Percentiles rank a stretch among this genome's conserved stretches.
These are phyloP conservation scores for Starmerella bombicola DNA, from an alignment of 805 yeast genomes.

Conservation along the genomic window DNA sequence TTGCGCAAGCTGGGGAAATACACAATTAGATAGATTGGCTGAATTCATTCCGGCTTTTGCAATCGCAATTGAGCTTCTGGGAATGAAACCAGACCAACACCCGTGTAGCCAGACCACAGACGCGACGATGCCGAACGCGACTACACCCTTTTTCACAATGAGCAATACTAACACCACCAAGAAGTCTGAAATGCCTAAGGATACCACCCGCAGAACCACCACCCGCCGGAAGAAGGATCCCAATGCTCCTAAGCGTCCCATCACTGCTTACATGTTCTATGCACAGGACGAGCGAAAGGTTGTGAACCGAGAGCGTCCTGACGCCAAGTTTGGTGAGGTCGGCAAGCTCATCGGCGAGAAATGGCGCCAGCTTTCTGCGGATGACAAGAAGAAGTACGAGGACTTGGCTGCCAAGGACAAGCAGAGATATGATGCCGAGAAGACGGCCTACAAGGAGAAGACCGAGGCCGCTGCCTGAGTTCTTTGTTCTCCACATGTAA, in stretches of 20 bases:
- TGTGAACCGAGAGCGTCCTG: constrained; percentile 93
- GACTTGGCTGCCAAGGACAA: constrained; percentile 89
- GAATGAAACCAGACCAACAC: too few relatives aligned
- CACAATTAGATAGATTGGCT: not conserved
- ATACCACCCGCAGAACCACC: constrained; percentile 17
- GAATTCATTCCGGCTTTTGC: not conserved
- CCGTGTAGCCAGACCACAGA: not conserved
- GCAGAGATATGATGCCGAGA: constrained; percentile 93
- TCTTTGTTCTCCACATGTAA: not conserved
- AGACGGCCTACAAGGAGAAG: constrained; percentile 51
- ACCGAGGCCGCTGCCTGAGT: constrained; percentile 17
- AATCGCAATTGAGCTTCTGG: too few relatives aligned
- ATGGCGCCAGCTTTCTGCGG: constrained; percentile 83
- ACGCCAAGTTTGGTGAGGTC: constrained; percentile 83
- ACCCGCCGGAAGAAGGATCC: constrained; percentile 33
- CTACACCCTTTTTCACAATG: too few relatives aligned
- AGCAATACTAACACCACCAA: constrained; percentile 13
- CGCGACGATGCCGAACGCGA: not conserved
- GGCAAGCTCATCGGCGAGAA: constrained; percentile 90
- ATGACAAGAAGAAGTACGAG: constrained; percentile 82
- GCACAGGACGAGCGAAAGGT: constrained; percentile 96
- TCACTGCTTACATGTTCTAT: constrained; percentile 97
- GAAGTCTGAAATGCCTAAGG: constrained; percentile 20
- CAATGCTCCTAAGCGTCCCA: constrained; percentile 97
- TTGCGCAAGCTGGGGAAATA: not conserved